Evolutionary conservation across 202 grass and related monocot species (phyloP), one percentile per base, ranked within the genome.

Genomic region (Cymbopogon flexuosus): DNA sequence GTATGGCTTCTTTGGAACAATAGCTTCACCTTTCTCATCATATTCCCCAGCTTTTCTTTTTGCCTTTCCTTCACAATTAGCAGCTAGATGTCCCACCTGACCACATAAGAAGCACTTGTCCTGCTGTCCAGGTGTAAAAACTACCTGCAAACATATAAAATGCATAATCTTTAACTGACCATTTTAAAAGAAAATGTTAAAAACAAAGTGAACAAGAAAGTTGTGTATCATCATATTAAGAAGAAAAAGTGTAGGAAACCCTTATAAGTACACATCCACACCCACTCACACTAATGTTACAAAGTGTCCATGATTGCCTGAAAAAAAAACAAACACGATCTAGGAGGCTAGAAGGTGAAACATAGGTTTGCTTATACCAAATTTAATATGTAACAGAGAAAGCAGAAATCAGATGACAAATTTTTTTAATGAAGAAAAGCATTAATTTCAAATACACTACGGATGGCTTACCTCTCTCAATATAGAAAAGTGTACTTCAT

Each of bases 401-500:
- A 52, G 49, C 58, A 75, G 51, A n/a, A 42, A 31, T 22, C 4
- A 21, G 19, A 57, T 22, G 19, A 57, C 0, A 8, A 10, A 57
- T 42, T 60, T 5, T 61, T 27, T 61, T 67, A 75, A 65, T 7
- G 16, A 62, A 6, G 23, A 43, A 72, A 59, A 60, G 11, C 0
- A 14, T 57, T 70, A 58, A 75, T 29, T 75, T 15, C 18, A 68
- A 73, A 70, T 19, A 9, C 63, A 14, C 19, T 6, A 30, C 27
- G 36, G 0, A 16, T 58, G 16, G 68, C 70, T 82, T 81, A 95
- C 96, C 96, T 99, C 96, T 90, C 96, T 95, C 70, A 99, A 63
- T 88, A 99, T 99, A 70, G 96, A 95, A 75, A 99, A 99, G 64
- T 99, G 96, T 23, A 99, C 90, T 93, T 99, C 96, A 62, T 99